phyloP scores from a whole-genome alignment of 139 green algal species.

The Chlamydomonas eustigma region DNA sequence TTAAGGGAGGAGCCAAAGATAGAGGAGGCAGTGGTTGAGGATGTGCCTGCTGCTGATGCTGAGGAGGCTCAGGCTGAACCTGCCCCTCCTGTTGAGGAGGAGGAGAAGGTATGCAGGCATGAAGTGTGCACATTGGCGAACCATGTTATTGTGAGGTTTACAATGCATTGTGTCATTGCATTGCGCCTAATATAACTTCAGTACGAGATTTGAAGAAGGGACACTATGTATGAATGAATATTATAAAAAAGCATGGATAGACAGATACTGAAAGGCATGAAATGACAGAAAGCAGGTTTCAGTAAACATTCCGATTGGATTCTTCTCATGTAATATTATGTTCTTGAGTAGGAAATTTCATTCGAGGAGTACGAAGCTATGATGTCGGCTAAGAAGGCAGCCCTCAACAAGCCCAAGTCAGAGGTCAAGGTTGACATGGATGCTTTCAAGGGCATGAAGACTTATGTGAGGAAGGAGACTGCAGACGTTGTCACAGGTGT shows the following conservation, averaged over 20 bases:
- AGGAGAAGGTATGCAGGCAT: neutral
- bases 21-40: neutral
- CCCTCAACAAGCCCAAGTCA: slow-evolving; percentile 61
- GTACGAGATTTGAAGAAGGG: neutral
- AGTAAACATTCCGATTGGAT: neutral
- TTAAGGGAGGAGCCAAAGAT: neutral
- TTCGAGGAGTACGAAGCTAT: slow-evolving; percentile 73
- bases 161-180: no score
- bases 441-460: slow-evolving; percentile 18
- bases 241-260: no score
- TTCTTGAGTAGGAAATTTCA: slow-evolving; percentile 28
- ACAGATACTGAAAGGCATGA: no score
- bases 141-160: neutral
- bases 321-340: neutral
- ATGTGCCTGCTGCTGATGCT: neutral
- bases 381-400: slow-evolving; percentile 69
- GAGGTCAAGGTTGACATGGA: slow-evolving; percentile 32
- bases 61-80: neutral
- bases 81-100: slow-evolving; percentile 4
- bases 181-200: no score
- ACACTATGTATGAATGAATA: slow-evolving; percentile 8
- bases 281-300: neutral
- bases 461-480: slow-evolving; percentile 30
- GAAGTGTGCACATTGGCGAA: neutral
- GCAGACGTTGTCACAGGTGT: slow-evolving; percentile 35